Percentiles rank a stretch among this genome's conserved stretches.
Conservation (phyloP, 148 eudicot genomes). For the Dianthus caryophyllus region DNA sequence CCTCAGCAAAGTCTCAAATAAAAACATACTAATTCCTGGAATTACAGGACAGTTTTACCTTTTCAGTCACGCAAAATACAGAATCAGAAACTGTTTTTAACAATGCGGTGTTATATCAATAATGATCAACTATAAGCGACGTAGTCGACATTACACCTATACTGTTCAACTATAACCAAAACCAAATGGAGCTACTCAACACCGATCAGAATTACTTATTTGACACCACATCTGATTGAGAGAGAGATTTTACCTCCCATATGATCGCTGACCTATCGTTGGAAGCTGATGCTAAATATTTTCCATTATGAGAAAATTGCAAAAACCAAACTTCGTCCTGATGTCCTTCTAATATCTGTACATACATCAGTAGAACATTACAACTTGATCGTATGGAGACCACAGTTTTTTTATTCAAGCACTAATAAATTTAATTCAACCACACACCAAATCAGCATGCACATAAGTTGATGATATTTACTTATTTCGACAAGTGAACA, state of each 20-base stretch:
- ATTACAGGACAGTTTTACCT: neutral
- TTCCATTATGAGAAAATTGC: conserved; percentile 75
- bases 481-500: too few species aligned
- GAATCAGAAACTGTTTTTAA: neutral
- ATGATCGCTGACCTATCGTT: conserved; percentile 61
- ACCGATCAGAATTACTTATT: neutral
- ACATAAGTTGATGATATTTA: too few species aligned
- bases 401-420: neutral
- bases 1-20: neutral
- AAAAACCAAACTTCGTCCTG: conserved; percentile 76
- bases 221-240: neutral
- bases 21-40: neutral
- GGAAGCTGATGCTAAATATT: conserved; percentile 80
- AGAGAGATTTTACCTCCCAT: conserved; percentile 67
- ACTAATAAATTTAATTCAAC: neutral
- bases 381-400: neutral
- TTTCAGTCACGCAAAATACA: neutral
- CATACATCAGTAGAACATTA: conserved; percentile 18
- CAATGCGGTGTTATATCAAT: neutral
- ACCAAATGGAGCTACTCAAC: neutral
- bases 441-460: neutral
- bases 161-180: too few species aligned
- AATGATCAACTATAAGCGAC: too few species aligned
- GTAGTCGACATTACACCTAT: too few species aligned
- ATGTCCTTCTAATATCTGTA: conserved; percentile 60